Evolutionary conservation across 129 eudicot species (phyloP).

Genomic region (Artemisia tridentata): DNA sequence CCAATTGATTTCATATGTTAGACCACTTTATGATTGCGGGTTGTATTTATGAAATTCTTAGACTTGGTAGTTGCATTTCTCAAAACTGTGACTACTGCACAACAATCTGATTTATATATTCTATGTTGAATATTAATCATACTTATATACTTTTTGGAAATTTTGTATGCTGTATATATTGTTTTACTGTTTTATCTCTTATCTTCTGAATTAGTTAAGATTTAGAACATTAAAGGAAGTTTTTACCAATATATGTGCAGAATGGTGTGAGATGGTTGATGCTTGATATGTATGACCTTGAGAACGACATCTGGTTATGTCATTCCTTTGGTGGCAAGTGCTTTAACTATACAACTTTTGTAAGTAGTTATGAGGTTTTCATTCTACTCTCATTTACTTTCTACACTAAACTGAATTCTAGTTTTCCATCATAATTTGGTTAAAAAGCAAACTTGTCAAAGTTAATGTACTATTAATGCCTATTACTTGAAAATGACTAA

Average conservation of each 20-base stretch:
- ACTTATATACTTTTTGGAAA: constrained; percentile 11
- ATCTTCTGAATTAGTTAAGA: too few species aligned
- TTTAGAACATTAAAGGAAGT: background rate
- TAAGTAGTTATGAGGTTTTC: constrained; percentile 40
- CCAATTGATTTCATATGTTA: background rate
- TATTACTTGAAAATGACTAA: constrained; percentile 12
- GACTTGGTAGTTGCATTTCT: constrained; percentile 10
- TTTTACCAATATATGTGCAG: constrained; percentile 41
- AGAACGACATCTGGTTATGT: constrained; percentile 84
- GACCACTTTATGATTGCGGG: background rate
- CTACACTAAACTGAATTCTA: background rate
- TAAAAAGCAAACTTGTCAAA: background rate
- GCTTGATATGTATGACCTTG: constrained; percentile 91
- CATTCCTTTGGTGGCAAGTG: constrained; percentile 83
- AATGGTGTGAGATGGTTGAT: constrained; percentile 85
- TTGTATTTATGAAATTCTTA: constrained; percentile 16
- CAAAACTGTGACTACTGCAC: constrained; percentile 13
- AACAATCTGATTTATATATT: constrained; percentile 17
- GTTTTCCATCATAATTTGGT: background rate
- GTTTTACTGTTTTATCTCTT: background rate
- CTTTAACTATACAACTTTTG: constrained; percentile 80
- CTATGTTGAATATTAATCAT: background rate
- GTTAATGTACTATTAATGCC: background rate
- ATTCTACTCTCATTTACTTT: constrained; percentile 7
- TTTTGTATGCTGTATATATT: background rate